Evolutionary conservation across 140 eudicot genomes (phyloP), one percentile per base, ranked within the genome.

Genomic region (Flaveria floridana): DNA sequence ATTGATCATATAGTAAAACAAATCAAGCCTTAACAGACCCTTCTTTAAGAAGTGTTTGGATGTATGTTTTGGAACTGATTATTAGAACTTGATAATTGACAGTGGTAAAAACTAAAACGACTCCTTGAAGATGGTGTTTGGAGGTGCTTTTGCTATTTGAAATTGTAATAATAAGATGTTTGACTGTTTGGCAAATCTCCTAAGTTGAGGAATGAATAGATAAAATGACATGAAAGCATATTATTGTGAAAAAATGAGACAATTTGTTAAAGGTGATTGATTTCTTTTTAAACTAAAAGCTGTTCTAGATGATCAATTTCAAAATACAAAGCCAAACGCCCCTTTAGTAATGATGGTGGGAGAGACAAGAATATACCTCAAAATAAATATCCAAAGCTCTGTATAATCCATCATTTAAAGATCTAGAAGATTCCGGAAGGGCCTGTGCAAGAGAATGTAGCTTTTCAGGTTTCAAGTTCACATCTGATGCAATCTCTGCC

Each of bases 401-500:
- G 66, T 92, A 89, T 58, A 92, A 72, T 62, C 98, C 96, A 80
- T 92, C 98, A 80, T 86, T 84, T 81, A 89, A 78, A 69, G 87
- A 79, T 85, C 96, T 92, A 14, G 95, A 87, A 77, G 82, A 80
- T 80, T 80, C 95, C 6, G 95, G 96, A 76, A 89, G 85, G 20
- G 92, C 88, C 80, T 84, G 84, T 11, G 87, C 86, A 51, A 92
- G 87, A 11, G 88, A 79, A 41, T 77, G 80, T 26, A 92, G 39
- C 79, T 86, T 87, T 68, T 83, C 87, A 30, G 89, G 92, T 80
- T 89, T 89, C 86, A 92, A 84, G 80, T 92, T 89, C 56, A 80
- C 90, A 74, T 89, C 96, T 15, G 98, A 83, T 75, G 96, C 98
- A 78, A 92, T 85, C 71, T 92, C 93, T 0, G 98, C 98, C 28